Evolutionary conservation across 2,329 filamentous ascomycete genomes (phyloP).

Genomic region (Aureobasidium sp.): DNA sequence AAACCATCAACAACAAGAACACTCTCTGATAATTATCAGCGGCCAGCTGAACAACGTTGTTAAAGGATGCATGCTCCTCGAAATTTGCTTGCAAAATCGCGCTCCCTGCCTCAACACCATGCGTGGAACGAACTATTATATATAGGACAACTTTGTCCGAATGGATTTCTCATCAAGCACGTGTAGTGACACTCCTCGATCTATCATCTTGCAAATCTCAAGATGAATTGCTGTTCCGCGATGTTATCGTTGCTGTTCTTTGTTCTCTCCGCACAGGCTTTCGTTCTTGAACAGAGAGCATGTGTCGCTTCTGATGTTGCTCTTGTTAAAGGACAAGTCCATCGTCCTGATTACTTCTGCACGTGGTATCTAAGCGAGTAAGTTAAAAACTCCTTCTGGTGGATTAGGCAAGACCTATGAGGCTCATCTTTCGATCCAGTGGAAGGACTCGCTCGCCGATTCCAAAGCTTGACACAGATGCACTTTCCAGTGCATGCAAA

Average conservation of each 20-base stretch:
- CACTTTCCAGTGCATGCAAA: neutral
- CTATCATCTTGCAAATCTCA: no score
- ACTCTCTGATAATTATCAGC: no score
- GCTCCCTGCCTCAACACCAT: neutral
- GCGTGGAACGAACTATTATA: neutral
- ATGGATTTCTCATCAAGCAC: no score
- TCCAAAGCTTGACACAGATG: neutral
- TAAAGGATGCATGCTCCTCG: neutral
- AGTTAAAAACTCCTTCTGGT: no score
- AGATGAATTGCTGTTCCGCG: no score
- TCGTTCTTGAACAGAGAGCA: neutral
- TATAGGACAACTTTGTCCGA: neutral
- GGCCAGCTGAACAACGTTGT: neutral
- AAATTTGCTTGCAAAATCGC: neutral
- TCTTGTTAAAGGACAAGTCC: neutral
- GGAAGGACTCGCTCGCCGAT: neutral
- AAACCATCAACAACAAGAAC: no score
- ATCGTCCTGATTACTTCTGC: neutral
- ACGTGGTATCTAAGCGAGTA: neutral
- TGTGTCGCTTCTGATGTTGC: neutral
- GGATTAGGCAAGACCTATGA: no score
- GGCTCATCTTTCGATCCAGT: no score
- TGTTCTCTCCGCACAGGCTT: neutral
- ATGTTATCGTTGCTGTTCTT: neutral
- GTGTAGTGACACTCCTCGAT: no score